A percentile compares a stretch with the other conserved stretches of the same genome.
These are phyloP conservation scores for Hygrocybe punicea DNA, from an alignment of 768 basidiomycete genomes.

Conservation along the genomic window DNA sequence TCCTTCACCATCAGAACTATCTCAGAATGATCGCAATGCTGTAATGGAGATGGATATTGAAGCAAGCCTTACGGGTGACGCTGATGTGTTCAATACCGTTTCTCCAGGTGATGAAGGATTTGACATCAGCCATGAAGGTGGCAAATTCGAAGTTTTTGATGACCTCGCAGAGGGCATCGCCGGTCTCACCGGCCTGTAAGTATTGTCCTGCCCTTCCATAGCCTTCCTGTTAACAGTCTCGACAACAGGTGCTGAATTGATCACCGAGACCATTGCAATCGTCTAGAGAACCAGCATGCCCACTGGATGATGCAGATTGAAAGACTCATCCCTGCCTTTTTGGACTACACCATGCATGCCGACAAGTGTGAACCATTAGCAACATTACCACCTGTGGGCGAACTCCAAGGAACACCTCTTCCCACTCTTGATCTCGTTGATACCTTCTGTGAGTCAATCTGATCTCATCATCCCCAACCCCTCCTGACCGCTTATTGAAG, in stretches of 20 bases:
- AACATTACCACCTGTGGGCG: neutral
- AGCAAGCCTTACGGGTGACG: neutral
- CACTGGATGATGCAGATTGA: neutral
- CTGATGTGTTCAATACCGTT: neutral
- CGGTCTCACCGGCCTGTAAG: neutral
- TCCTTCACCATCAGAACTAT: neutral
- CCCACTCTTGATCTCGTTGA: neutral
- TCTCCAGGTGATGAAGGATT: conserved; percentile 1
- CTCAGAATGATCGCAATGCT: neutral
- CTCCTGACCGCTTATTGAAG: neutral
- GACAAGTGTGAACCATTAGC: neutral
- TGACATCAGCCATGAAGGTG: neutral
- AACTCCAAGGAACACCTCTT: neutral
- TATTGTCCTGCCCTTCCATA: neutral
- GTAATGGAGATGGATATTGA: neutral
- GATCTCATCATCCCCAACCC: neutral
- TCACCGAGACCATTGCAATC: neutral
- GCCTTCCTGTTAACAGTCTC: neutral
- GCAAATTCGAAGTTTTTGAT: neutral
- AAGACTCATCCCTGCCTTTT: neutral
- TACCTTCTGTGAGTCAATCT: neutral
- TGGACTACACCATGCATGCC: neutral
- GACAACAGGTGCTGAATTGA: neutral
- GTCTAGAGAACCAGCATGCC: neutral
- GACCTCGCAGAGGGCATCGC: neutral